Evolutionary conservation across 2,329 filamentous ascomycete genomes (phyloP), one percentile per base, ranked within the genome.

Genomic region (Colletotrichum sp.): DNA sequence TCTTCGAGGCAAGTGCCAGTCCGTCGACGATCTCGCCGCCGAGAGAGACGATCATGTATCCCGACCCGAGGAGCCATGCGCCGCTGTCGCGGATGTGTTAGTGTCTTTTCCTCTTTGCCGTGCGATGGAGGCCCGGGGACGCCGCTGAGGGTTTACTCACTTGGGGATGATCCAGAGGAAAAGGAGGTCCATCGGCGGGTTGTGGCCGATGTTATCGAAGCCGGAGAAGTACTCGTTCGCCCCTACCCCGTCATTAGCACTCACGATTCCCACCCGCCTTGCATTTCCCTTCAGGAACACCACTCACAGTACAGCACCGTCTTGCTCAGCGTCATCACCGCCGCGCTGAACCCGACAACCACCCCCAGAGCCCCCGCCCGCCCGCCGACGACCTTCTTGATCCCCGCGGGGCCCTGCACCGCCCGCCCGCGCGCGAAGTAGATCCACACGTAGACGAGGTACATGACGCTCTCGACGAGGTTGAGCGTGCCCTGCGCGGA

Each of bases 401-500:
- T 79, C 15, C 78, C 79, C 16, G 75, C 79, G 16, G 77, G 79
- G 8, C 55, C 80, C n/a, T 78, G 79, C 34, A 63, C 75, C 28
- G 39, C 76, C 63, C 52, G 76, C 69, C 81, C 78, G 71, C 68
- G 79, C 69, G 72, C 73, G 75, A 79, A 81, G 81, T 86, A 88
- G 15, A 84, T 70, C 75, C 77, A 83, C 59, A 87, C 80, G 92
- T 96, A 84, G 86, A 87, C 71, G 86, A 84, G 36, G 82, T 96
- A 96, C 80, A 93, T 88, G 39, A 86, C 72, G 5, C 91, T 92
- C 88, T 97, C 95, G 70, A 95, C 79, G 8, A 91, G 83, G 81
- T 96, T 97, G 78, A 96, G 82, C 8, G 88, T 80, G 32, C 90
- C 90, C 88, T 98, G 95, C 48, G 95, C 95, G 57, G 89, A 91